Evolutionary conservation across 805 yeast genomes (phyloP), one percentile per base, ranked within the genome.

Genomic region (Ogataea parapolymorpha): DNA sequence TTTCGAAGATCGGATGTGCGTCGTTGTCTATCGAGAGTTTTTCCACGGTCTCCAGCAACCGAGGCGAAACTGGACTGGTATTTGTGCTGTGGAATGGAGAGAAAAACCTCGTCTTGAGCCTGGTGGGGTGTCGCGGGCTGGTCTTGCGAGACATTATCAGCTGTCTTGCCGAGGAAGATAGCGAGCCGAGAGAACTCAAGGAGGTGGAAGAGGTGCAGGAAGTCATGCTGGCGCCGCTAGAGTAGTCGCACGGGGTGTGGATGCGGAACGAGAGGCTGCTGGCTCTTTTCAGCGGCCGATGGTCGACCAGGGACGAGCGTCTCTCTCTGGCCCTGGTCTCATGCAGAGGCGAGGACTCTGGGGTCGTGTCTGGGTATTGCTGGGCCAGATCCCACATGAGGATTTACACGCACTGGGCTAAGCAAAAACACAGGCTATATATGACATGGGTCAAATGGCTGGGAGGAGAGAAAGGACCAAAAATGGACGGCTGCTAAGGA

Each of bases 1-100:
- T 79, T 37, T 71, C 68, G 54, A 88, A 83, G 7, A 88, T 82
- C 12, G 62, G 52, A 20, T 34, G 43, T 7, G 43, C 25, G n/a
- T 28, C 32, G 35, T n/a, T 26, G 59, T 40, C 42, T 10, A 37
- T 23, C 11, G 45, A 41, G 23, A 40, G 32, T 17, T 30, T 34
- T 20, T 25, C 37, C 10, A 40, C 43, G 18, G 25, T 40, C 20
- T 40, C 35, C 10, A 40, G 34, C 24, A 40, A 29, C 8, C 26
- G 13, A 3, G 39, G 39, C 13, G 43, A 35, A 9, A 39, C 37
- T 5, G 42, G 42, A 28, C 42, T 39, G 8, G 37, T 23, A 61
- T 68, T 65, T 57, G 56, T 23, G 22, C 45, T 32, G 61, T 55
- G 67, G 55, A 66, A 22, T 4, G 56, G 49, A 4, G 38, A 40